A percentile compares a stretch with the other conserved stretches of the same genome.
These are phyloP conservation scores for Magnaporthales sp. DNA, from an alignment of 2,329 filamentous ascomycete species.

Conservation along the genomic window DNA sequence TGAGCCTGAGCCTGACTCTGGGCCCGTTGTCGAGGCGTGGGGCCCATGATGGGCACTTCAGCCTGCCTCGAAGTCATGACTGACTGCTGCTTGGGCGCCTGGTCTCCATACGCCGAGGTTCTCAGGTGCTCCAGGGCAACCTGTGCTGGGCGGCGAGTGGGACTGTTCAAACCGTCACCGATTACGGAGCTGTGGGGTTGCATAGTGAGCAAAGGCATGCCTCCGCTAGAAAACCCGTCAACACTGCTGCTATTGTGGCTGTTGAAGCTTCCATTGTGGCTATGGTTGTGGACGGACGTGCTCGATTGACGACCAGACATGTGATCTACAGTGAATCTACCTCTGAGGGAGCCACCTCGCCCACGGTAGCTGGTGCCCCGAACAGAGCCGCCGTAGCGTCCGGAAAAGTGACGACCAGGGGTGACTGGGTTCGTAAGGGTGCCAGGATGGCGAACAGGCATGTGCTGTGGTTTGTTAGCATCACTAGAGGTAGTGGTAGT, in stretches of 20 bases:
- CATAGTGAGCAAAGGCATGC: not conserved
- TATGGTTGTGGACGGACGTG: not conserved
- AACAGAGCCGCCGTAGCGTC: not conserved
- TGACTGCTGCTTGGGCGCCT: not conserved
- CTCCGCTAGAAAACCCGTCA: not conserved
- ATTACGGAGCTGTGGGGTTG: not conserved
- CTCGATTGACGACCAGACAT: not conserved
- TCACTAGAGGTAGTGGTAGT: not conserved
- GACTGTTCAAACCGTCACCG: not conserved
- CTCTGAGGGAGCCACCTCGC: not conserved
- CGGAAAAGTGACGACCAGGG: not conserved
- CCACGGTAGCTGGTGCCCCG: not conserved
- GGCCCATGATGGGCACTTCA: not conserved
- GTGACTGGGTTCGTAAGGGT: not conserved
- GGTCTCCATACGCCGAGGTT: not conserved
- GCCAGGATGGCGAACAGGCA: not conserved
- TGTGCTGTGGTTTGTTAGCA: not conserved
- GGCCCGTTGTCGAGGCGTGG: not conserved
- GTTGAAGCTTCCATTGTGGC: not conserved
- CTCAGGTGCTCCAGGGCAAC: conserved; percentile 2
- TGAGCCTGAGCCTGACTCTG: not conserved
- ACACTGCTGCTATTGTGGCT: not conserved
- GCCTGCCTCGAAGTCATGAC: not conserved
- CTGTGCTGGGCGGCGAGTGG: not conserved
- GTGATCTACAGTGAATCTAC: not conserved